Conservation (phyloP, 2,329 filamentous ascomycete genomes). For the Scedosporium minutisporum region DNA sequence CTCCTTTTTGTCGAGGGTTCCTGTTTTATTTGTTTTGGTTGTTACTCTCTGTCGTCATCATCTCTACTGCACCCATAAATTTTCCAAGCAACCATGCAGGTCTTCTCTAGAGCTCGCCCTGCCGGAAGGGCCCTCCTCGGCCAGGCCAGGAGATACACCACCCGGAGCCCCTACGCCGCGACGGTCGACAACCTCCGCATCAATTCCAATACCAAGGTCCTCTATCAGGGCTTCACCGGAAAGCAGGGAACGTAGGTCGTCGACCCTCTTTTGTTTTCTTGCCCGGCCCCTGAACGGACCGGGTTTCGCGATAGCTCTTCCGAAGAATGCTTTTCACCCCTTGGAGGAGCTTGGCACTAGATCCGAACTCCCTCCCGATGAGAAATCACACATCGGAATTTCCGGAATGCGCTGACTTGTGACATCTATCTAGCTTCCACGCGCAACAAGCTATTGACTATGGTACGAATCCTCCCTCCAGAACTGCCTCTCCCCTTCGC, state of each 20-base stretch:
- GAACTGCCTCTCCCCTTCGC: background rate
- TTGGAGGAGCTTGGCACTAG: background rate
- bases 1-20: too few relatives aligned
- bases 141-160: constrained; percentile 63
- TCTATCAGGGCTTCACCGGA: constrained; percentile 96
- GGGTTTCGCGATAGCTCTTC: background rate
- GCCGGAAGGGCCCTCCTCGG: constrained; percentile 59
- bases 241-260: constrained; percentile 78
- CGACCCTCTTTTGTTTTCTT: constrained; percentile 16
- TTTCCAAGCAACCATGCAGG: constrained; percentile 59
- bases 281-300: background rate
- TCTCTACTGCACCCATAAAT: background rate
- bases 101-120: constrained; percentile 62
- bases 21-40: constrained; percentile 5
- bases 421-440: constrained; percentile 64
- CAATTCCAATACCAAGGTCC: constrained; percentile 84
- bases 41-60: constrained; percentile 6
- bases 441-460: constrained; percentile 97
- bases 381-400: background rate
- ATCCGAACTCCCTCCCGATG: background rate
- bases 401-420: background rate
- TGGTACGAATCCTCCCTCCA: constrained; percentile 46
- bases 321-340: constrained; percentile 9
- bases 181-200: constrained; percentile 84
- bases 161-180: constrained; percentile 57